These are phyloP conservation scores for Nelumbo lutea DNA, from an alignment of 164 flowering plant genomes.

Conservation along the genomic window DNA sequence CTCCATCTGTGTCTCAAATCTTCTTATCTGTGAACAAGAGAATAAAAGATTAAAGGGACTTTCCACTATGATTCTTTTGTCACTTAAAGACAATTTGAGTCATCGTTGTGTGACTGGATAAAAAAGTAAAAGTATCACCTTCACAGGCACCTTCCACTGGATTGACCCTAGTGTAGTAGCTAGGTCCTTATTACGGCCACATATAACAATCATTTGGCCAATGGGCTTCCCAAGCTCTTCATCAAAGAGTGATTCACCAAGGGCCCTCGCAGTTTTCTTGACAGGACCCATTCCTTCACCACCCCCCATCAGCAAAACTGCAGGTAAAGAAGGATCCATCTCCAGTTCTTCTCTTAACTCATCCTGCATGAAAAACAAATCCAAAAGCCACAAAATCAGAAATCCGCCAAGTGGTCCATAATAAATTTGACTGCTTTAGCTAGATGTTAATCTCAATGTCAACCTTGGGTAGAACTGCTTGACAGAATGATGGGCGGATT, in stretches of 20 bases:
- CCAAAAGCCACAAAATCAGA: neutral
- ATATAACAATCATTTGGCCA: slow-evolving; percentile 74
- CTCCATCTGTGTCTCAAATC: slow-evolving; percentile 91
- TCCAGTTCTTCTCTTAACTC: slow-evolving; percentile 70
- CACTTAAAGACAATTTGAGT: neutral
- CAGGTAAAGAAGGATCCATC: slow-evolving; percentile 77
- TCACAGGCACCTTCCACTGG: slow-evolving; percentile 83
- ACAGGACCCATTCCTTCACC: slow-evolving; percentile 99
- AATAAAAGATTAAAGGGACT: neutral
- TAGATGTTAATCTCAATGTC: neutral
- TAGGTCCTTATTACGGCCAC: slow-evolving; percentile 76
- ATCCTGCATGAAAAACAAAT: slow-evolving; percentile 33
- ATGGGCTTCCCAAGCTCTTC: slow-evolving; percentile 54
- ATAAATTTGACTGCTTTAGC: neutral
- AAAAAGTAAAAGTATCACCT: slow-evolving; percentile 39
- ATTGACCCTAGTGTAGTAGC: slow-evolving; percentile 51
- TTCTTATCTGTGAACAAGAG: slow-evolving; percentile 48
- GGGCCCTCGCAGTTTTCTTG: slow-evolving; percentile 76
- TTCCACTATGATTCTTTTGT: neutral
- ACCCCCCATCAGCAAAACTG: slow-evolving; percentile 95
- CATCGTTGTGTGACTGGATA: neutral
- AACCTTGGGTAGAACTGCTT: slow-evolving; percentile 73
- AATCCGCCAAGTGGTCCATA: neutral
- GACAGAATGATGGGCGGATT: slow-evolving; percentile 79
- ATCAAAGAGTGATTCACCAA: slow-evolving; percentile 65